phyloP scores from a whole-genome alignment of 164 flowering plant species.

The Platanus orientalis region DNA sequence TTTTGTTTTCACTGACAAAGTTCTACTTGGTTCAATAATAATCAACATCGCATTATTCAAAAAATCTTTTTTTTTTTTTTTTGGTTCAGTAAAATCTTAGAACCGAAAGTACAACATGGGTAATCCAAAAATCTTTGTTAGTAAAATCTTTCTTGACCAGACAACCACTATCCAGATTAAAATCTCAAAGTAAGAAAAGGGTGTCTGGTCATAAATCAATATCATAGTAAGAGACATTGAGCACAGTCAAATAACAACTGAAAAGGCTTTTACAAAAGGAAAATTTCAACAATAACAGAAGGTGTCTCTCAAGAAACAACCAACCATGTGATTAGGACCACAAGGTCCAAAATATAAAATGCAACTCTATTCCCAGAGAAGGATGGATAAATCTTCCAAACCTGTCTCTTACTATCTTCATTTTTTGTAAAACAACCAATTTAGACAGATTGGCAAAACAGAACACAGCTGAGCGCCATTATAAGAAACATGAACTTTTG shows the following conservation, averaged over 20 bases:
- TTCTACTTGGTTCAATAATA: too few species aligned
- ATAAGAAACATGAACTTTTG: not conserved
- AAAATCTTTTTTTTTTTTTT: too few species aligned
- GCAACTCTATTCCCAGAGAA: not conserved
- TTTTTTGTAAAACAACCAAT: not conserved
- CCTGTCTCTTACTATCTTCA: not conserved
- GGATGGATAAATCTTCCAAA: not conserved
- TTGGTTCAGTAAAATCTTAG: too few species aligned
- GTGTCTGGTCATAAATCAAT: not conserved
- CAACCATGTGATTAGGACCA: conserved; percentile 9
- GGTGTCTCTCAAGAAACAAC: not conserved
- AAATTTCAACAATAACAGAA: conserved; percentile 3
- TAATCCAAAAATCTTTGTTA: too few species aligned
- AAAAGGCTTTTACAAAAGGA: not conserved
- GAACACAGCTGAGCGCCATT: not conserved
- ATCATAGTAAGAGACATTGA: not conserved
- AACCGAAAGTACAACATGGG: too few species aligned
- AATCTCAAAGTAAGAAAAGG: not conserved
- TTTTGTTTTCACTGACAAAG: too few species aligned
- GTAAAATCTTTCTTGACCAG: too few species aligned
- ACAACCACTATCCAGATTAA: too few species aligned
- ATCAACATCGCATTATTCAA: too few species aligned
- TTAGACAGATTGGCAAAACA: not conserved
- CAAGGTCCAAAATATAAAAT: not conserved
- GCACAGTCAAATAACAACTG: not conserved